A percentile compares a stretch with the other conserved stretches of the same genome.
Conservation (phyloP, 345 rosid genomes). For the Sisymbrium altissimum region DNA sequence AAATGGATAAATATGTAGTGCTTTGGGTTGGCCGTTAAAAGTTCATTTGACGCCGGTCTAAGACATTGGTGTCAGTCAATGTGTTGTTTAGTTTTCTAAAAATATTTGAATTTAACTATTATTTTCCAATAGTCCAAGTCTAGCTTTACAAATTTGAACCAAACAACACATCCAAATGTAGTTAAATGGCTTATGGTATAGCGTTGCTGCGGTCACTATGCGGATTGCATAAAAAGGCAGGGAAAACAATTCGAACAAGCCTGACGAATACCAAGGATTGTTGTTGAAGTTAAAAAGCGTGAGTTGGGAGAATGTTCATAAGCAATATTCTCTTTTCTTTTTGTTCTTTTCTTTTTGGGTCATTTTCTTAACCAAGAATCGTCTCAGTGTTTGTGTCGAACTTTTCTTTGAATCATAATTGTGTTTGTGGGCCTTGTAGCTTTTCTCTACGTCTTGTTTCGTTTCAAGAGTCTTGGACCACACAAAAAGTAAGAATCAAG, state of each 20-base stretch:
- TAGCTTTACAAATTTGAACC: neutral
- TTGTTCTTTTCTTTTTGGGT: slow-evolving; percentile 19
- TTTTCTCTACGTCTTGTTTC: slow-evolving; percentile 15
- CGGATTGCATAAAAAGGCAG: neutral
- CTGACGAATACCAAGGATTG: neutral
- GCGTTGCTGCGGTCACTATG: neutral
- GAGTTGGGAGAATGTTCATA: slow-evolving; percentile 11
- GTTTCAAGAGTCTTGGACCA: slow-evolving; percentile 17
- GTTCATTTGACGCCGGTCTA: no score
- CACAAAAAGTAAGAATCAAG: slow-evolving; percentile 4
- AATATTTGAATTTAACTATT: neutral
- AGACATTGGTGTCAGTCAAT: neutral
- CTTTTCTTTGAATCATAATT: slow-evolving; percentile 32
- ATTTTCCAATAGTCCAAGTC: neutral
- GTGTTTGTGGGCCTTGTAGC: slow-evolving; percentile 21
- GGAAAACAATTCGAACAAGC: neutral
- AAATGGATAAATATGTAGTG: neutral
- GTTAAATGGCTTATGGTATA: neutral
- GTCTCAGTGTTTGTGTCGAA: slow-evolving; percentile 25
- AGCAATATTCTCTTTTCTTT: neutral
- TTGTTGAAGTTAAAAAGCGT: neutral
- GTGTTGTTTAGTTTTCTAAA: neutral
- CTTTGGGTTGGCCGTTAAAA: no score
- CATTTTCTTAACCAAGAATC: slow-evolving; percentile 12
- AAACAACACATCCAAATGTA: neutral